These are phyloP conservation scores for Rhododendron henanense DNA, from an alignment of 148 eudicot species.

Conservation along the genomic window DNA sequence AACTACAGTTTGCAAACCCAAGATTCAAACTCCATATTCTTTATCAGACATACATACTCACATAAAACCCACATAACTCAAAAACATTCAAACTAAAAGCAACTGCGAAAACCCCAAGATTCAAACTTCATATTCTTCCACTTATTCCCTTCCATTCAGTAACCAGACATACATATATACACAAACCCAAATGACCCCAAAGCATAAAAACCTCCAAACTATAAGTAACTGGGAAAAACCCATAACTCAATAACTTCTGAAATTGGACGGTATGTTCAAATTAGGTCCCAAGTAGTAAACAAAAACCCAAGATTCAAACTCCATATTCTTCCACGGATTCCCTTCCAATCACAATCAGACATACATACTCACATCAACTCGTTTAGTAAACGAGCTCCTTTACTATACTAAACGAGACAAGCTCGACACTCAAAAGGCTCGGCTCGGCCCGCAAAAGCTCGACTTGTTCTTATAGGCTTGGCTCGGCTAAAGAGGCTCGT, in stretches of 20 bases:
- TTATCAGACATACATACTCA: not conserved
- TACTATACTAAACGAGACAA: not conserved
- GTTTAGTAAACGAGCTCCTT: too few species aligned
- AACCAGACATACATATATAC: not conserved
- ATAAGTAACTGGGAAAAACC: not conserved
- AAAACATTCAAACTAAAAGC: not conserved
- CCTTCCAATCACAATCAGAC: not conserved
- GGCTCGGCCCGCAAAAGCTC: too few species aligned
- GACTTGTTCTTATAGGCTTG: too few species aligned
- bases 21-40: not conserved
- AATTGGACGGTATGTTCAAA: not conserved
- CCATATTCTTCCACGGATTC: not conserved
- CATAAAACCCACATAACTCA: not conserved
- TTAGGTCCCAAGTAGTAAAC: not conserved
- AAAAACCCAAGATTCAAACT: not conserved
- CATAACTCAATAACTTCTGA: not conserved
- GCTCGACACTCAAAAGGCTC: not conserved
- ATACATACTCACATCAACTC: not conserved
- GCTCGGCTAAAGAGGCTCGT: too few species aligned
- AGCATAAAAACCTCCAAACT: not conserved
- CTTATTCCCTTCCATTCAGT: not conserved
- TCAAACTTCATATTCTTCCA: too few species aligned
- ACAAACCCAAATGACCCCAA: not conserved
- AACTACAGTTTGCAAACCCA: not conserved
- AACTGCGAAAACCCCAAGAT: too few species aligned